A percentile compares a stretch with the other conserved stretches of the same genome.
Conservation (phyloP, 78 protist species). For the Speleostelium caveatum region DNA sequence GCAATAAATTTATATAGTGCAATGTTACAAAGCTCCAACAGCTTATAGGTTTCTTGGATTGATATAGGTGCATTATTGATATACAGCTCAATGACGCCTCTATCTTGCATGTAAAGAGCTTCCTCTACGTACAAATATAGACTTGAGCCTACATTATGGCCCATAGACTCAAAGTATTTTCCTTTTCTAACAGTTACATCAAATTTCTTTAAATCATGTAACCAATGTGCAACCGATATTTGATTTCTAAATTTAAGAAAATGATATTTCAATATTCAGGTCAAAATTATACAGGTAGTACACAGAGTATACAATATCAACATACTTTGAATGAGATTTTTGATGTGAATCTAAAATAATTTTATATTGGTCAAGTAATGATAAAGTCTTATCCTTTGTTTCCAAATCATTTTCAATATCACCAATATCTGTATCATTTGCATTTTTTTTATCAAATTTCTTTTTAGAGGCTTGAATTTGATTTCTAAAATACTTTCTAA, state of each 20-base stretch:
- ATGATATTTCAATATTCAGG: background rate
- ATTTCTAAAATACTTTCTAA: constrained; percentile 16
- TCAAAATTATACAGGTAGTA: background rate
- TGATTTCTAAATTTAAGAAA: constrained; percentile 5
- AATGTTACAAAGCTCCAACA: constrained; percentile 18
- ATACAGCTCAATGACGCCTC: constrained; percentile 22
- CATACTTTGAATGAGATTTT: constrained; percentile 27
- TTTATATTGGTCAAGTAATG: constrained; percentile 27
- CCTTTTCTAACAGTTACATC: constrained; percentile 25
- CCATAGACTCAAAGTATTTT: constrained; percentile 18
- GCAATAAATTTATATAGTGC: constrained; percentile 22
- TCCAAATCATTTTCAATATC: background rate
- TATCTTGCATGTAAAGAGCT: constrained; percentile 15
- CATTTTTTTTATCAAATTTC: background rate
- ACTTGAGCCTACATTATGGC: constrained; percentile 20
- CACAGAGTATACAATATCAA: background rate
- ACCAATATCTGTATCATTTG: background rate
- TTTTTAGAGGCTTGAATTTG: background rate
- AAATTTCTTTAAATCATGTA: background rate
- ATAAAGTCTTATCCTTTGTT: background rate
- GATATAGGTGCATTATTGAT: constrained; percentile 13
- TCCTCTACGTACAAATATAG: constrained; percentile 39
- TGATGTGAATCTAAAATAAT: background rate
- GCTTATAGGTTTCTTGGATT: constrained; percentile 34
- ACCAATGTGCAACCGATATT: constrained; percentile 30